These are phyloP conservation scores for Umbelopsis sp. DNA, from an alignment of 192 early-diverging fungal genomes.

Conservation along the genomic window DNA sequence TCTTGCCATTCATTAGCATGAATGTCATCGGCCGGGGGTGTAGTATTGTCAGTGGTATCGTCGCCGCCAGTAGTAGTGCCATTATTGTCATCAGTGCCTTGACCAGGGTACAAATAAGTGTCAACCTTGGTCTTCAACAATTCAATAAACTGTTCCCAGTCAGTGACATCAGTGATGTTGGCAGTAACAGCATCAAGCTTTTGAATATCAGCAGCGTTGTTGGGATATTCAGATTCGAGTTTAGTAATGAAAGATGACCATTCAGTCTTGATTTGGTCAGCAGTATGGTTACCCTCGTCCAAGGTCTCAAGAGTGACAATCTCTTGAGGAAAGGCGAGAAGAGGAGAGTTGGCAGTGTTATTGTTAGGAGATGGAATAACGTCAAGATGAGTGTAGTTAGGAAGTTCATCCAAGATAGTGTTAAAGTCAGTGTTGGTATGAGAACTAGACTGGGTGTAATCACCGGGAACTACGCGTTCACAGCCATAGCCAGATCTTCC, in stretches of 20 bases:
- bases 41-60: neutral
- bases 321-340: constrained; percentile 11
- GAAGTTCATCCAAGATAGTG: constrained; percentile 14
- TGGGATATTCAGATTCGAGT: constrained; percentile 15
- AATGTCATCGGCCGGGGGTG: neutral
- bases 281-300: neutral
- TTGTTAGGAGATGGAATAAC: neutral
- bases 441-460: constrained; percentile 30
- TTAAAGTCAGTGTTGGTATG: constrained; percentile 15
- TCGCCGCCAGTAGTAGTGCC: constrained; percentile 18
- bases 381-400: neutral
- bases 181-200: neutral
- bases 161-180: neutral
- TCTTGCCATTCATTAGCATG: neutral
- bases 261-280: constrained; percentile 19
- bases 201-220: constrained; percentile 23
- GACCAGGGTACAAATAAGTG: constrained; percentile 4
- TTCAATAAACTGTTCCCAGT: constrained; percentile 1
- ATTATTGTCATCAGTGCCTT: too few relatives aligned
- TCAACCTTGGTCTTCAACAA: constrained; percentile 11
- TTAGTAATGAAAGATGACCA: constrained; percentile 18
- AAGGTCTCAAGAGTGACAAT: constrained; percentile 9
- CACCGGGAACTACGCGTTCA: constrained; percentile 39
- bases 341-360: constrained; percentile 13
- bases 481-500: constrained; percentile 46